A percentile compares a stretch with the other conserved stretches of the same genome.
Conservation (phyloP, 495 filamentous ascomycete genomes). For the Xylaria acuta region DNA sequence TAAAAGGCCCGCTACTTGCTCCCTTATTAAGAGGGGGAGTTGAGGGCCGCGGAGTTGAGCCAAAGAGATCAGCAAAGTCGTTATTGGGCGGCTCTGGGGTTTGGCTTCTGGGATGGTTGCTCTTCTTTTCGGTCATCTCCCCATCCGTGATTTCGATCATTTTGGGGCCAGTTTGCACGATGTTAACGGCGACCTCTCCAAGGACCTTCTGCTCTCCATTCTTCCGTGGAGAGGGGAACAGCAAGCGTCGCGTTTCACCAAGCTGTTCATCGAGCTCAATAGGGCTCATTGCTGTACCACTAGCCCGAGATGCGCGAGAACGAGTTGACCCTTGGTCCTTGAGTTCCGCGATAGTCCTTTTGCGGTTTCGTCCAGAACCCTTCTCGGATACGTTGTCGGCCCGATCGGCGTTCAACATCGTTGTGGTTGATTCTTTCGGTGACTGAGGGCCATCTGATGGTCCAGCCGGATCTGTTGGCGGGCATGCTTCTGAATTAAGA, state of each 20-base stretch:
- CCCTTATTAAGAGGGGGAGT: slow-evolving; percentile 69
- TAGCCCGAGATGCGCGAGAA: slow-evolving; percentile 50
- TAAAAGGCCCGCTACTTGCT: slow-evolving; percentile 52
- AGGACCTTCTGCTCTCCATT: slow-evolving; percentile 64
- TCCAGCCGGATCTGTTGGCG: slow-evolving; percentile 54
- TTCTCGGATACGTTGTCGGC: slow-evolving; percentile 38
- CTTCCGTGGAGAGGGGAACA: slow-evolving; percentile 77
- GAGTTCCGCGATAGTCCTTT: slow-evolving; percentile 37
- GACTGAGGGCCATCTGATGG: slow-evolving; percentile 37
- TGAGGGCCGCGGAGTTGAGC: slow-evolving; percentile 56
- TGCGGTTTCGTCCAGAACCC: slow-evolving; percentile 37
- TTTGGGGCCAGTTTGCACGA: slow-evolving; percentile 53
- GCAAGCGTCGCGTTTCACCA: slow-evolving; percentile 73
- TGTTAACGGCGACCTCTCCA: slow-evolving; percentile 64
- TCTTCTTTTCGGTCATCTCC: slow-evolving; percentile 50
- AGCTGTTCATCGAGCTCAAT: slow-evolving; percentile 66
- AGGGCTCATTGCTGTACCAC: slow-evolving; percentile 69
- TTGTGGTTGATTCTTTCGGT: slow-evolving; percentile 32
- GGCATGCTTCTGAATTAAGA: slow-evolving; percentile 56
- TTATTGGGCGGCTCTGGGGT: slow-evolving; percentile 43
- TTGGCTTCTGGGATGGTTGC: slow-evolving; percentile 22
- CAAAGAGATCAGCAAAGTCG: slow-evolving; percentile 67
- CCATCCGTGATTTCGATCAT: slow-evolving; percentile 38
- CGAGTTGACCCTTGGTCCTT: slow-evolving; percentile 39
- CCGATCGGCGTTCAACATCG: slow-evolving; percentile 29